A percentile compares a stretch with the other conserved stretches of the same genome.
Evolutionary conservation across 805 yeast genomes (phyloP).

Genomic region (Candida golubevii): DNA sequence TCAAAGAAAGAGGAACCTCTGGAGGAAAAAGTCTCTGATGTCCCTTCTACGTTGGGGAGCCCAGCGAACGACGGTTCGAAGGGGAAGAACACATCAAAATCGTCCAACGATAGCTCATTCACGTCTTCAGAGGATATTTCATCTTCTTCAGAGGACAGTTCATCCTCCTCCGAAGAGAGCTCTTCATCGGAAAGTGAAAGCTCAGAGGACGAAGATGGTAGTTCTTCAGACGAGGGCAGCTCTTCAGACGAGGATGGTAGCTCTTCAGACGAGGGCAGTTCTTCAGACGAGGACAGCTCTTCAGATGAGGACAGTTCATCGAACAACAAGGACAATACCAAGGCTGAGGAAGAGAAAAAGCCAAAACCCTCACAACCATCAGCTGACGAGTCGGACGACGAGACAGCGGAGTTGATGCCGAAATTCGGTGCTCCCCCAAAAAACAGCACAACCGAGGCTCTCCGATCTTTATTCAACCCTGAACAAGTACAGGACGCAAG

Average conservation of each 20-base stretch:
- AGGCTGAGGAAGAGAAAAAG: no score
- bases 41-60: no score
- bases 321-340: neutral
- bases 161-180: neutral
- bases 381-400: slow-evolving; percentile 1
- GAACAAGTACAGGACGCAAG: slow-evolving; percentile 26
- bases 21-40: neutral
- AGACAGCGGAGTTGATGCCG: slow-evolving; percentile 49
- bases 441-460: slow-evolving; percentile 51
- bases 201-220: neutral
- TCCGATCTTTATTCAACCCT: slow-evolving; percentile 57
- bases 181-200: neutral
- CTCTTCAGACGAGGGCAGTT: neutral
- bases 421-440: slow-evolving; percentile 38
- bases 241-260: neutral
- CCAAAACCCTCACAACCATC: no score
- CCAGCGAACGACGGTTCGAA: no score
- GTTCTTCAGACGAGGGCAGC: neutral
- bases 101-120: slow-evolving; percentile 2
- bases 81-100: no score
- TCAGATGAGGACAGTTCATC: neutral
- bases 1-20: neutral
- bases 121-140: neutral
- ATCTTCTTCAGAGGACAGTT: neutral
- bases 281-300: neutral